Base-by-base conservation (phyloP, 805 yeast genomes). In the Candida fluviatilis region DNA sequence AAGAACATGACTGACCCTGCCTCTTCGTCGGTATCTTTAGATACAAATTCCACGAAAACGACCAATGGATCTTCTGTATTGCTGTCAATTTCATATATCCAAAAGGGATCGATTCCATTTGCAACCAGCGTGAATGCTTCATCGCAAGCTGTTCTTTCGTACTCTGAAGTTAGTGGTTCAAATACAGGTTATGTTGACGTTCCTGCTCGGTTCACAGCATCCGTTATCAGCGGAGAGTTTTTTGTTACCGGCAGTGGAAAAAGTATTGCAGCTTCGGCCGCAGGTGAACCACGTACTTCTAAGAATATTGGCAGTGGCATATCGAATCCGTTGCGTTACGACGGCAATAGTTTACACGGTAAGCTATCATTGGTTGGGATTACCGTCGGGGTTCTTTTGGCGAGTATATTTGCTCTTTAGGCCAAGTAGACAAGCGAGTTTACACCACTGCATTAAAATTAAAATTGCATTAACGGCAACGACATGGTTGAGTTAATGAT, bases 81-180 rank as follows among this genome's bases (percentile, higher is more conserved):
- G 3, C 16, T 25, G 21, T 43, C 53, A 12, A 45, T 54, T n/a
- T 58, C 43, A 7, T 41, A 40, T 34, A 64, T 76, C 8, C 24
- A 38, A 26, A 64, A 76, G 0, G 76, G 75, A 3, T 23, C 46
- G 12, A 77, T 78, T 13, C 82, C 83, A 14, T 76, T 69, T 48
- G 82, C 82, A 1, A 57, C 57, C n/a, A 18, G 30, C 1, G 36
- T 31, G 12, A 13, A 7, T 14, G 6, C 5, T 14, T 17, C 39
- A 23, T 18, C 35, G 8, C 19, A 6, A 26, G 29, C 13, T 15
- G 11, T 31, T 31, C 24, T 19, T 18, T 3, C 36, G 34, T 28
- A 31, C 34, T 26, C 29, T 5, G 29, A 26, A 26, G 29, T 26
- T 26, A 13, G 25, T 11, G 11, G 11, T 23, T 8, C 25, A 7